Evolutionary conservation across 2,329 filamentous ascomycete genomes (phyloP), one percentile per base, ranked within the genome.

Genomic region (Ophiosphaerella narmari): DNA sequence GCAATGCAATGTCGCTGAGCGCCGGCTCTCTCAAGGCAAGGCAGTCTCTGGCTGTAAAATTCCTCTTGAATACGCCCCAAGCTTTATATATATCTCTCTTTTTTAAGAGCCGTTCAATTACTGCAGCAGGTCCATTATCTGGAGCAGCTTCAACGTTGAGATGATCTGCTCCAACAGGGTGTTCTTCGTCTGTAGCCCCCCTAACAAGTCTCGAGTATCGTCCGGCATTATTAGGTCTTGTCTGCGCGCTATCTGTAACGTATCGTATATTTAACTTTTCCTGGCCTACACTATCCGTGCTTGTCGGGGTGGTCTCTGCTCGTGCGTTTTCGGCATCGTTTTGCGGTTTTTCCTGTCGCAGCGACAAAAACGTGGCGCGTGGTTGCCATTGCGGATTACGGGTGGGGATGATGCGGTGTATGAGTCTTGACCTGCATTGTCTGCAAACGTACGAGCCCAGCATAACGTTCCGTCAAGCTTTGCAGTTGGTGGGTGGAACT

Each of bases 361-460:
- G 51, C 39, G 69, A 72, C 36, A 69, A 50, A 47, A 73, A 68
- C 9, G 67, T 66, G 45, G 68, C 66, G 53, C 58, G 55, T 29
- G 64, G 47, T 39, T 68, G 68, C 65, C 66, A 69, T 66, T 67
- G 69, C 16, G 53, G 54, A 23, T 40, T 50, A 33, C 45, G 57
- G 5, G 46, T 34, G 23, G 39, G 39, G 6, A 38, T 33, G 34
- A 44, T 39, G 50, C 54, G 63, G 43, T 53, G 57, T 4, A 43
- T 34, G 9, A 72, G 55, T 8, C 60, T 62, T 26, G 47, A 42
- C 40, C 67, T 65, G 49, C 71, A 74, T 50, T 67, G 66, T 8
- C 60, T 63, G 48, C 71, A 73, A 21, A 73, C 52, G 50, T 72
- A 68, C 5, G 67, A 62, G 59, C 60, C 55, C 39, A 70, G 45